Evolutionary conservation across 2,329 filamentous ascomycete species (phyloP).

Genomic region (Botryotinia calthae): DNA sequence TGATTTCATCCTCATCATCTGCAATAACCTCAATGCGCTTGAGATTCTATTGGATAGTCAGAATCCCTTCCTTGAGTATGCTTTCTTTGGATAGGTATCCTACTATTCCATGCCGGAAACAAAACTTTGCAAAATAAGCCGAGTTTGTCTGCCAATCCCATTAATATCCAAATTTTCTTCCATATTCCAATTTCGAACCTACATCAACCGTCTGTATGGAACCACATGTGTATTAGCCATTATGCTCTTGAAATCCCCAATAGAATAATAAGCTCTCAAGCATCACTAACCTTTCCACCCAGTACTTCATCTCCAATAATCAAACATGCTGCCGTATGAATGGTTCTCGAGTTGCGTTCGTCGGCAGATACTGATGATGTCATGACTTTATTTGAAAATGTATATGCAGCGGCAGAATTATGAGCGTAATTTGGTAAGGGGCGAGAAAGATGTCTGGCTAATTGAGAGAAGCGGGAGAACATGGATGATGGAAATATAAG

Average conservation of each 20-base stretch:
- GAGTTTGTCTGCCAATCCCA: constrained; percentile 55
- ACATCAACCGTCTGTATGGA: constrained; percentile 41
- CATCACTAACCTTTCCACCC: constrained; percentile 74
- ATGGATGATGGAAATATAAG: constrained; percentile 46
- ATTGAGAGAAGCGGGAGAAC: constrained; percentile 72
- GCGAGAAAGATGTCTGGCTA: constrained; percentile 68
- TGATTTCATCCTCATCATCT: constrained; percentile 86
- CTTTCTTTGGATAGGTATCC: constrained; percentile 42
- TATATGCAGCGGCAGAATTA: constrained; percentile 34
- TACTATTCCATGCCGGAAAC: constrained; percentile 61
- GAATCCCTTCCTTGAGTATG: constrained; percentile 58
- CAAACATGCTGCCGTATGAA: constrained; percentile 86
- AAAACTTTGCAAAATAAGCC: constrained; percentile 62
- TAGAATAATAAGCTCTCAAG: constrained; percentile 31
- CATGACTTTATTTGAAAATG: constrained; percentile 41
- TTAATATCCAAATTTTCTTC: constrained; percentile 25
- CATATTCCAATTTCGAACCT: constrained; percentile 21
- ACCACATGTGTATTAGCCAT: constrained; percentile 27
- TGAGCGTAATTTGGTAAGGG: constrained; percentile 58
- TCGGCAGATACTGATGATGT: constrained; percentile 49
- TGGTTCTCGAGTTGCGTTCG: constrained; percentile 61
- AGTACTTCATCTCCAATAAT: constrained; percentile 98
- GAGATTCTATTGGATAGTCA: constrained; percentile 51
- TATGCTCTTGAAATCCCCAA: constrained; percentile 29
- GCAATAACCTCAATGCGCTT: constrained; percentile 90